A percentile compares a stretch with the other conserved stretches of the same genome.
phyloP scores from a whole-genome alignment of 306 rosid genomes.

The Pterocarpus macrocarpus region DNA sequence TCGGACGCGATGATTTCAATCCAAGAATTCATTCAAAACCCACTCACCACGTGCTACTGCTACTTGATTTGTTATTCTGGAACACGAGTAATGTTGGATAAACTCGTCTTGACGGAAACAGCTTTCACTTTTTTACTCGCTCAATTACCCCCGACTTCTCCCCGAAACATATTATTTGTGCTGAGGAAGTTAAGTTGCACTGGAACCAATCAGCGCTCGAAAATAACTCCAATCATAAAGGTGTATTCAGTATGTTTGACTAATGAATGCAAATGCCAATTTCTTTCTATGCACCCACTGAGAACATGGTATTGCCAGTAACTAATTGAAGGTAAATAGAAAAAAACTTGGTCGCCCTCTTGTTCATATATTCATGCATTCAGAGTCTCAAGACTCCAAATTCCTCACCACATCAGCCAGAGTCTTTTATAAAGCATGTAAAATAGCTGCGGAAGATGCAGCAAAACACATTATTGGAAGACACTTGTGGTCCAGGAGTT shows the following conservation, averaged over 20 bases:
- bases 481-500: constrained; percentile 10
- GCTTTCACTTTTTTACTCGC: neutral
- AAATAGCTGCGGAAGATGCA: constrained; percentile 9
- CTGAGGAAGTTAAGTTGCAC: no score
- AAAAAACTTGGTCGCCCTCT: neutral
- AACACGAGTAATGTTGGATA: no score
- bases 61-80: no score
- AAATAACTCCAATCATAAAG: neutral
- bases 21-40: neutral
- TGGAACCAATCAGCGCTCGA: no score
- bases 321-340: neutral
- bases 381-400: neutral
- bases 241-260: neutral
- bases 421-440: neutral
- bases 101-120: neutral
- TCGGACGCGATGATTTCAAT: neutral
- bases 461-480: constrained; percentile 18
- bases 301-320: neutral
- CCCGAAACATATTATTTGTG: no score
- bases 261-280: neutral
- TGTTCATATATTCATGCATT: neutral
- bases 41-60: no score
- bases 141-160: no score
- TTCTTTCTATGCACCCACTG: constrained; percentile 12
- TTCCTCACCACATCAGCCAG: constrained; percentile 10